These are phyloP conservation scores for Darksidea phi DNA, from an alignment of 495 filamentous ascomycete species.

Conservation along the genomic window DNA sequence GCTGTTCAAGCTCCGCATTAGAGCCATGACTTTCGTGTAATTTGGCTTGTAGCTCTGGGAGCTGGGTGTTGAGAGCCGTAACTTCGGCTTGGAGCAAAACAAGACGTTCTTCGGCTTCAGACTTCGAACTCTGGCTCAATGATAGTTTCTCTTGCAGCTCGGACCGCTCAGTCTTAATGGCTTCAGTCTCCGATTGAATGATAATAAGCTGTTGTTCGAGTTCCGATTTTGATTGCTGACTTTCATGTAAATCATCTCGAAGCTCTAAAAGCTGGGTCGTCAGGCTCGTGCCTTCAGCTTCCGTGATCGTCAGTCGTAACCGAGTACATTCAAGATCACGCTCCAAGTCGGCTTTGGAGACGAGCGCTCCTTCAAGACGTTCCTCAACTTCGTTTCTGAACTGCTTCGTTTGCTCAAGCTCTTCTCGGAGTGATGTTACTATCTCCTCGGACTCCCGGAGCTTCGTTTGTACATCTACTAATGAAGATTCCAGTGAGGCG, in stretches of 20 bases:
- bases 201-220: neutral
- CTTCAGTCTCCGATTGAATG: neutral
- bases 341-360: neutral
- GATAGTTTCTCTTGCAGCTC: conserved; percentile 1
- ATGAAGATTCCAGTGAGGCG: neutral
- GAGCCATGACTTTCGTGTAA: neutral
- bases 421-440: neutral
- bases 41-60: conserved; percentile 2
- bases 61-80: neutral
- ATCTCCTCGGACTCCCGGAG: neutral
- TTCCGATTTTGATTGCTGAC: conserved; percentile 1
- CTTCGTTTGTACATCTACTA: neutral
- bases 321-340: neutral
- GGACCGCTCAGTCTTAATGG: neutral
- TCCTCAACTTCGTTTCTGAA: neutral
- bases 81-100: neutral
- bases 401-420: neutral
- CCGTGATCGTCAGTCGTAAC: neutral
- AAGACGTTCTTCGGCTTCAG: neutral
- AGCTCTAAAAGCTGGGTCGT: neutral
- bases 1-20: conserved; percentile 2
- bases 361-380: neutral
- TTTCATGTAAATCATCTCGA: neutral
- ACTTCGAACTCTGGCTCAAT: neutral
- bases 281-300: neutral